Base-by-base conservation (phyloP, 768 basidiomycete genomes). In the Xanthoconium stramineum region DNA sequence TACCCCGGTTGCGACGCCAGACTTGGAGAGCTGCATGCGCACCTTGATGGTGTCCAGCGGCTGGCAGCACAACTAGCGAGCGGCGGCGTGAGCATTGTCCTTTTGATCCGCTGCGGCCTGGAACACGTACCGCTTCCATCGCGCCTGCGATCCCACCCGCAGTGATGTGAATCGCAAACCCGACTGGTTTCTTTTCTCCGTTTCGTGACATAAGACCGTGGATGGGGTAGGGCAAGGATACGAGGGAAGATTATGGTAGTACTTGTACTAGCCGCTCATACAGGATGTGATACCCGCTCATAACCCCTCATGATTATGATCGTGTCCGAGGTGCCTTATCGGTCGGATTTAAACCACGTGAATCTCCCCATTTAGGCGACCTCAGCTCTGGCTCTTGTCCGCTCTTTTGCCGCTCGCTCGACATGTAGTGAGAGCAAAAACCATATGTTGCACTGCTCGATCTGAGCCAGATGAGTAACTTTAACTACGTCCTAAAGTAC, bases 11-110 rank as follows among this genome's bases (percentile, higher is more conserved):
- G 79, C 71, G 53, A 78, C 76, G 35, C 94, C 84, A 11, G 94
- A 88, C 73, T 78, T 84, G 56, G 91, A 91, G 54, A 99, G 85
- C 76, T 99, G 97, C 97, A 99, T 99, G n/a, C 97, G 92, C 63
- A 98, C 96, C 77, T 98, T 98, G 80, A 98, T 98, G 28, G 97
- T 98, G 71, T 99, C 97, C 43, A 98, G 84, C 12, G 94, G 94
- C 69, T 96, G 94, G 72, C 94, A 96, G 66, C 72, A 80, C 57
- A 91, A 69, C 89, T 92, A 45, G 29, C 38, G 30, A 28, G 24
- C 17, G 36, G 50, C 12, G 24, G 43, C 12, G 32, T 61, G 53
- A 61, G 60, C 29, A n/a, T 3, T 11, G 35, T 3, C 6, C 9
- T 2, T 42, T 39, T 17, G 5, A 28, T 3, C n/a, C 19, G 45